Base-by-base conservation (phyloP, 129 eudicot species). In the Helianthus tuberosus region DNA sequence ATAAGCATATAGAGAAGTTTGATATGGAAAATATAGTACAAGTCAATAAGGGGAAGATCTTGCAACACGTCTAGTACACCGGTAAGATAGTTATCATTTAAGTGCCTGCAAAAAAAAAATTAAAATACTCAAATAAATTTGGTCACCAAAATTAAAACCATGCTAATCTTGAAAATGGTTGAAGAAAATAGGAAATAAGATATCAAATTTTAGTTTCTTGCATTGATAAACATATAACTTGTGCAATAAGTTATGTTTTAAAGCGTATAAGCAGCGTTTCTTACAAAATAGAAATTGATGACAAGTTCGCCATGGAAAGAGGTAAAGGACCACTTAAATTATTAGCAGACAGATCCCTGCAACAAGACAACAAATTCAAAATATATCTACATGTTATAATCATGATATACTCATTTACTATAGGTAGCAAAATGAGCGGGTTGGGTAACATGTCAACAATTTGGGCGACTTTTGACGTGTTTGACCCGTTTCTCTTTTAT, bases 261-360 rank as follows among this genome's bases (percentile, higher is more conserved):
- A 12, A 61, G 66, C 66, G 9, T 61, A 32, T 61, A 32, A 60
- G 32, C 20, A 60, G 32, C 20, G 13, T 52, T 65, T 54, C 97
- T 86, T 77, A 95, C 99, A 95, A 77, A 25, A 83, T 83, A 25
- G 88, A 85, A 17, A 95, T 69, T 70, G 94, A 80, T 64, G 83
- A 68, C 84, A 91, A 76, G 69, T 70, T 88, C 35, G 82, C 97
- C 89, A 95, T 82, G 29, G 99, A 91, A 66, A 91, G 84, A 69
- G 99, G 97, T 75, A 95, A 86, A 57, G 80, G 85, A 15, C 96
- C 89, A 23, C 71, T 87, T 76, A 95, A 77, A 71, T 63, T 82
- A 64, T 95, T 95, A 20, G 86, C 86, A 43, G 99, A 91, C 78
- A 95, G 83, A 75, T 89, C 93, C 94, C 99, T 95, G 87, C 87